Evolutionary conservation across 352 stramenopile species (phyloP).

Genomic region (Pythium pectinolyticum): DNA sequence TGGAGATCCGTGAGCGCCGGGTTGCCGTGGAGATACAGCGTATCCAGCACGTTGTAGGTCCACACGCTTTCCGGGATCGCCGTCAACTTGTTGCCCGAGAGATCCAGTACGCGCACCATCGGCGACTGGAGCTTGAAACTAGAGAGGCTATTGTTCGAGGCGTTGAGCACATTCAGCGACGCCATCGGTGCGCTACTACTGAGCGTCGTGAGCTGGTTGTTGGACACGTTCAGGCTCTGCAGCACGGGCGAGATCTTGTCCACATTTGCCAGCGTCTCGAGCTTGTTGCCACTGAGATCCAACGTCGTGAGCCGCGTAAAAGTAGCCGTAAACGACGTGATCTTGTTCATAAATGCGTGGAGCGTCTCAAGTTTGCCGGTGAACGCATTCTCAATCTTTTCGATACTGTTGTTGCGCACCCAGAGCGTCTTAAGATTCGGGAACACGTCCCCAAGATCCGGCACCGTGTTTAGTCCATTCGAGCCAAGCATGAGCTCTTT

Average conservation of each 20-base stretch:
- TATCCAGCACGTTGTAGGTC: slow-evolving; percentile 17
- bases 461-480: slow-evolving; percentile 15
- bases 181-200: neutral
- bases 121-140: slow-evolving; percentile 14
- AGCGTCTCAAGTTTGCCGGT: slow-evolving; percentile 19
- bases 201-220: slow-evolving; percentile 10
- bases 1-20: neutral
- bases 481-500: slow-evolving; percentile 16
- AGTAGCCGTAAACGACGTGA: slow-evolving; percentile 22
- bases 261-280: slow-evolving; percentile 10
- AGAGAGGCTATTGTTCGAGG: slow-evolving; percentile 12
- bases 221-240: slow-evolving; percentile 18
- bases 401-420: slow-evolving; percentile 27
- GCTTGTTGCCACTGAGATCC: slow-evolving; percentile 25
- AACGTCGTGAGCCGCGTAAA: slow-evolving; percentile 18
- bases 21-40: slow-evolving; percentile 19
- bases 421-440: slow-evolving; percentile 13
- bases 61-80: slow-evolving; percentile 12
- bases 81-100: slow-evolving; percentile 18
- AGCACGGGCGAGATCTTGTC: slow-evolving; percentile 16
- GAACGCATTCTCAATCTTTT: slow-evolving; percentile 10
- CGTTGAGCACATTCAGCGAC: slow-evolving; percentile 17
- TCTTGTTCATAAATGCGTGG: slow-evolving; percentile 13
- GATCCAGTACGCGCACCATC: slow-evolving; percentile 12
- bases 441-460: slow-evolving; percentile 22